phyloP scores from a whole-genome alignment of 1,284 basidiomycete genomes.

The Ceratobasidium theobromae region DNA sequence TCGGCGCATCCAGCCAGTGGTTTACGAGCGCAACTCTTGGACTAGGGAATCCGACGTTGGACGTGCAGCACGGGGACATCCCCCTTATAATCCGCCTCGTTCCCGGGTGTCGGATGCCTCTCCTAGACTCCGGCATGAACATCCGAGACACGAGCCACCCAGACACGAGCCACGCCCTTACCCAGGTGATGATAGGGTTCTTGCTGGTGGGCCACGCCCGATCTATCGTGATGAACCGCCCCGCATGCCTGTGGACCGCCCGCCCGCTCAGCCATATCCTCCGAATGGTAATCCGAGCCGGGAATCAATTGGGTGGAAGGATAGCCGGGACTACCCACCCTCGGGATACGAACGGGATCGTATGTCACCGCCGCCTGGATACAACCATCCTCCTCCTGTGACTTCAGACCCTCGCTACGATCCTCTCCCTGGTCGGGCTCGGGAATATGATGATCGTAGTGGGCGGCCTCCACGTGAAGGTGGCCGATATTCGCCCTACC shows the following conservation, averaged over 20 bases:
- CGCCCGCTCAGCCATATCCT: conserved; percentile 9
- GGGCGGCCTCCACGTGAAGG: conserved; percentile 16
- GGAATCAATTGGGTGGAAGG: conserved; percentile 28
- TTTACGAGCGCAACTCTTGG: conserved; percentile 30
- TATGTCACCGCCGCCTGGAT: conserved; percentile 21
- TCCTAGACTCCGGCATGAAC: conserved; percentile 23
- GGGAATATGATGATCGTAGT: conserved; percentile 25
- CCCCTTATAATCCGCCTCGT: conserved; percentile 20
- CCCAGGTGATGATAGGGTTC: conserved; percentile 20
- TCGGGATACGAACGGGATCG: conserved; percentile 28
- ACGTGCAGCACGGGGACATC: conserved; percentile 2
- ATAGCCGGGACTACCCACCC: conserved; percentile 28
- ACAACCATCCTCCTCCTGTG: neutral
- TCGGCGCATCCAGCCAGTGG: conserved; percentile 13
- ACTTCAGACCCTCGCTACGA: conserved; percentile 24
- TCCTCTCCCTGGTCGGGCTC: conserved; percentile 8
- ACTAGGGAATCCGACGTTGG: conserved; percentile 23
- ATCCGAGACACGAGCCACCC: conserved; percentile 10
- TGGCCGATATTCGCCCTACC: conserved; percentile 22
- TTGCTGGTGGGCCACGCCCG: conserved; percentile 15
- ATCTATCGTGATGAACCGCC: conserved; percentile 16
- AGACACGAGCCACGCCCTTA: conserved; percentile 19
- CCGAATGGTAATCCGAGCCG: conserved; percentile 21
- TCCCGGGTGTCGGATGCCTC: conserved; percentile 14
- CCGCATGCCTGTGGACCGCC: conserved; percentile 26